Conservation (phyloP, 192 early-diverging fungal species). For the Coemansia sp. region DNA sequence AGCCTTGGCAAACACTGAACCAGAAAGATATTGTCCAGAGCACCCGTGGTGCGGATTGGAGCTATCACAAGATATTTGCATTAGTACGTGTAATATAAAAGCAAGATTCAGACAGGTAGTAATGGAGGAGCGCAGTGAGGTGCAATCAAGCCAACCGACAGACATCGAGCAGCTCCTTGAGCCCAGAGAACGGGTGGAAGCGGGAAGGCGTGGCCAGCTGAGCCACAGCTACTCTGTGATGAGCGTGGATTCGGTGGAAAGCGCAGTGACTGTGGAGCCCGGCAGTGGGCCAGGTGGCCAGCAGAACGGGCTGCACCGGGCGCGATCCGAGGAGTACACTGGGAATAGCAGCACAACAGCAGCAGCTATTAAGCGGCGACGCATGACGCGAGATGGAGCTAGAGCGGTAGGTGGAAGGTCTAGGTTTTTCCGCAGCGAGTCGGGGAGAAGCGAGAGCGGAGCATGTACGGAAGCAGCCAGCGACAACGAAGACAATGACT, state of each 20-base stretch:
- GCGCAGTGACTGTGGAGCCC: not conserved
- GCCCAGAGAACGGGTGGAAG: not conserved
- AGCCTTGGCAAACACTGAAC: too few species aligned
- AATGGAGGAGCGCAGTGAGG: not conserved
- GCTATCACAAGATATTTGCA: too few species aligned
- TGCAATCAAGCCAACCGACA: not conserved
- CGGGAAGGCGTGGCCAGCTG: not conserved
- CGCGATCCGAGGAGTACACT: not conserved
- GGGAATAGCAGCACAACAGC: not conserved
- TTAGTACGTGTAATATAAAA: too few species aligned
- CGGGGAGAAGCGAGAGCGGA: not conserved
- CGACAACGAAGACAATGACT: conserved; percentile 20
- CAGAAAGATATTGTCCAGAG: too few species aligned
- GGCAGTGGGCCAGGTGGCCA: not conserved
- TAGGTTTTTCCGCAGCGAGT: not conserved
- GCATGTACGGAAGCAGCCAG: conserved; percentile 1
- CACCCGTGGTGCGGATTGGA: too few species aligned
- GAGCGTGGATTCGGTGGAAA: not conserved
- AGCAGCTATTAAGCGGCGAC: not conserved
- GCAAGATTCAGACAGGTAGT: not conserved
- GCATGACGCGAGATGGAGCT: not conserved
- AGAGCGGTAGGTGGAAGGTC: not conserved
- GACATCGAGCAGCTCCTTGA: not conserved
- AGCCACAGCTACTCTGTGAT: not conserved
- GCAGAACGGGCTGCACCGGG: not conserved